Percentiles rank a stretch among this genome's conserved stretches.
These are phyloP conservation scores for Alternaria incomplexa DNA, from an alignment of 2,329 filamentous ascomycete genomes.

Conservation along the genomic window DNA sequence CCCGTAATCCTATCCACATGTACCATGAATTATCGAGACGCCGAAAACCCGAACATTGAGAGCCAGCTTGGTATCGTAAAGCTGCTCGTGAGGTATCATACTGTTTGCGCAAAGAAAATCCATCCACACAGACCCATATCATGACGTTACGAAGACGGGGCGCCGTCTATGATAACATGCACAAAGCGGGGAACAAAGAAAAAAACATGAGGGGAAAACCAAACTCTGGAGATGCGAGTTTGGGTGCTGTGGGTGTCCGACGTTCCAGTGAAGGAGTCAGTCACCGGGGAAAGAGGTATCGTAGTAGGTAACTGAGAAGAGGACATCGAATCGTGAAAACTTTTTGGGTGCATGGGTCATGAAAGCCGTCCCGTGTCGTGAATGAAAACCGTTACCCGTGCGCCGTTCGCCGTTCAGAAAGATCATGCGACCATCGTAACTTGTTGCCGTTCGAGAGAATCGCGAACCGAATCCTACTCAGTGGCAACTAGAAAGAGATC, in stretches of 20 bases:
- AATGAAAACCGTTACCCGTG: slow-evolving; percentile 38
- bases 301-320: slow-evolving; percentile 15
- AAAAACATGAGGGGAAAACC: slow-evolving; percentile 27
- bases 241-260: slow-evolving; percentile 15
- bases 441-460: slow-evolving; percentile 33
- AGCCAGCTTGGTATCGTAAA: slow-evolving; percentile 26
- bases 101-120: slow-evolving; percentile 28
- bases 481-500: slow-evolving; percentile 37
- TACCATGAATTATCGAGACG: slow-evolving; percentile 15
- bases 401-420: slow-evolving; percentile 46
- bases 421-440: slow-evolving; percentile 36
- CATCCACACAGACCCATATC: slow-evolving; percentile 30
- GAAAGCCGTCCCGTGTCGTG: slow-evolving; percentile 39
- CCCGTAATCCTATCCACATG: slow-evolving; percentile 17
- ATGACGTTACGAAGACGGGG: slow-evolving; percentile 35
- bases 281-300: slow-evolving; percentile 19
- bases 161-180: slow-evolving; percentile 42
- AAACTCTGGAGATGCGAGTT: slow-evolving; percentile 21
- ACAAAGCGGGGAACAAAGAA: slow-evolving; percentile 25
- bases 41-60: slow-evolving; percentile 18
- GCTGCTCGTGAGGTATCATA: slow-evolving; percentile 37
- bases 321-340: slow-evolving; percentile 39
- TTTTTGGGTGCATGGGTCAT: slow-evolving; percentile 45
- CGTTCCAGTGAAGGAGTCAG: slow-evolving; percentile 42
- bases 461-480: slow-evolving; percentile 39